Evolutionary conservation across 2,329 filamentous ascomycete genomes (phyloP).

Genomic region (Trematosphaeria pertusa): DNA sequence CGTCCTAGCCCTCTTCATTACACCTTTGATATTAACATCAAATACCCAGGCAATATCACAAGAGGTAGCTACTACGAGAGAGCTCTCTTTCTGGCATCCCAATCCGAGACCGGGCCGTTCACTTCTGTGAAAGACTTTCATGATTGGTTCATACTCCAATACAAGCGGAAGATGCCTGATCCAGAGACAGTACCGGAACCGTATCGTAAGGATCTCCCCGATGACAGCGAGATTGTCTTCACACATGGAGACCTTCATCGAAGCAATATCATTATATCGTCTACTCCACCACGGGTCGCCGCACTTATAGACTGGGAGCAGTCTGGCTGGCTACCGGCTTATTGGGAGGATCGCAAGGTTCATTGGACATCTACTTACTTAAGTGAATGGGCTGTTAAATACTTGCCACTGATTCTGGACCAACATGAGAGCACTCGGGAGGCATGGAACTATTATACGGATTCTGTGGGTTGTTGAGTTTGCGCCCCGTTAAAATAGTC

Average conservation of each 20-base stretch:
- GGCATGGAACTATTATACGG: conserved; percentile 40
- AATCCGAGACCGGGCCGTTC: conserved; percentile 37
- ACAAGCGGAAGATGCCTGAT: conserved; percentile 31
- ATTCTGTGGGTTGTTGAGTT: conserved; percentile 12
- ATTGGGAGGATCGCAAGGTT: conserved; percentile 44
- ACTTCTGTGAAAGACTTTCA: conserved; percentile 38
- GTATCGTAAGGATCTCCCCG: conserved; percentile 37
- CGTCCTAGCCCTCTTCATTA: too few relatives aligned
- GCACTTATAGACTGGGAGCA: conserved; percentile 44
- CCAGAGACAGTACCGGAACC: conserved; percentile 24
- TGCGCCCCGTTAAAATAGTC: too few relatives aligned
- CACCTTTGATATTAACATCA: too few relatives aligned
- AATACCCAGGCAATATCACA: conserved; percentile 12
- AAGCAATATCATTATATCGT: conserved; percentile 42
- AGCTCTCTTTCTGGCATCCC: conserved; percentile 9
- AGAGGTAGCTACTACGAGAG: conserved; percentile 15
- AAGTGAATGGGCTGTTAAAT: conserved; percentile 34
- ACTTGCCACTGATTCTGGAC: conserved; percentile 41
- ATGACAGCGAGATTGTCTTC: conserved; percentile 41
- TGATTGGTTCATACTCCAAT: conserved; percentile 36
- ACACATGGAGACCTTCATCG: conserved; percentile 46
- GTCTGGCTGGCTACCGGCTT: conserved; percentile 39
- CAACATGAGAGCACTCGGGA: conserved; percentile 33
- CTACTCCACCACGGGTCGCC: conserved; percentile 22
- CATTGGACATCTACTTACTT: conserved; percentile 22